phyloP scores from a whole-genome alignment of 345 rosid genomes.

The Linum trigynum region DNA sequence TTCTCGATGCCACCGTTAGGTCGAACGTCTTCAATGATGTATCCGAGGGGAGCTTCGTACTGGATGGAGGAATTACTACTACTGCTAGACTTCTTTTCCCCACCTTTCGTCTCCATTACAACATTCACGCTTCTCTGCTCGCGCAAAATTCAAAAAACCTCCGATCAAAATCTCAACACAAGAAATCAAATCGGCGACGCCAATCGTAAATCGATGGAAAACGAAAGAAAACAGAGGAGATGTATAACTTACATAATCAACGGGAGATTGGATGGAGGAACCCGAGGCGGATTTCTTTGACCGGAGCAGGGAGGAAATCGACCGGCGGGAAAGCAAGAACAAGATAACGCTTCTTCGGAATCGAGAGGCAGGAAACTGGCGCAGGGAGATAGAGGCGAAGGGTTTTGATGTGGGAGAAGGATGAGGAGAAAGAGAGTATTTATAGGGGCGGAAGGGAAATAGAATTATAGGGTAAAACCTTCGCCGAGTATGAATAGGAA shows the following conservation, averaged over 20 bases:
- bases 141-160: not conserved
- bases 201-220: not conserved
- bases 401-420: too few species aligned
- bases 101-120: conserved; percentile 67
- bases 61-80: conserved; percentile 22
- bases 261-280: not conserved
- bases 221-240: not conserved
- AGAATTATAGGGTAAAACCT: not conserved
- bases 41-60: conserved; percentile 76
- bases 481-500: not conserved
- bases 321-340: not conserved
- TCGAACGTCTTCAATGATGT: conserved; percentile 87
- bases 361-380: too few species aligned
- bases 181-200: not conserved
- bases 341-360: too few species aligned
- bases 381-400: too few species aligned
- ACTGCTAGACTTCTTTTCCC: conserved; percentile 41
- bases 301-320: not conserved
- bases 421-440: too few species aligned
- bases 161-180: not conserved
- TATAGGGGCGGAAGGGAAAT: too few species aligned
- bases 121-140: conserved; percentile 50
- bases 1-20: conserved; percentile 78
- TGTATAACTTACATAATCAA: not conserved
- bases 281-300: not conserved